Evolutionary conservation across 2,329 filamentous ascomycete species (phyloP), one percentile per base, ranked within the genome.

Genomic region (Amauroascus niger): DNA sequence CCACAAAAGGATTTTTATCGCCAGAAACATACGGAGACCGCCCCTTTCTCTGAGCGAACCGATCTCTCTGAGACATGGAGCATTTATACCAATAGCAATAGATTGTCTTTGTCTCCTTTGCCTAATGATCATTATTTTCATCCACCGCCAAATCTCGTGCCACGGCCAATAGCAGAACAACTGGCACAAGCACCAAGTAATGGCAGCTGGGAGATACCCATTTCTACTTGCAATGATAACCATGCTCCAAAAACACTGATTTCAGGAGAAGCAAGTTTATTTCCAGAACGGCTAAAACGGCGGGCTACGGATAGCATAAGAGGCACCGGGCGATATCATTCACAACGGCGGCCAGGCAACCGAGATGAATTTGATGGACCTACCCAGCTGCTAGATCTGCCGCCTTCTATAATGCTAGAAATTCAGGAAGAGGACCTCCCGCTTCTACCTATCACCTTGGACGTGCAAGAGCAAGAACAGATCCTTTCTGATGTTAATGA

Each of bases 331-430:
- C 68, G 67, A 57, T 69, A 70, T 55, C 63, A 68, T 55, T 68
- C 71, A 39, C 83, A 87, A 65, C 78, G 58, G 43, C 79, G 85
- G 28, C 82, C 86, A 24, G 87, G 85, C 40, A 90, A 90, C 72
- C 79, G 88, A 57, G 88, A 94, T 74, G 88, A 93, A 70, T 94
- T 94, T 70, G 88, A 93, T 70, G 88, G 88, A 2, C 87, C 88
- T 7, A 86, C 89, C 62, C 88, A 94, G 67, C 84, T 89, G 60
- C 75, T 94, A 59, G 82, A 87, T 59, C 80, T 82, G 44, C 87
- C 87, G 37, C 77, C 83, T 20, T 77, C 83, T 53, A 81, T 84
- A 59, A 82, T 84, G 62, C 78, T 88, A 61, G 84, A 86, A 58
- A 79, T 83, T 68, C 85, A 88, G 71, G 87, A 90, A 67, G 80